phyloP scores from a whole-genome alignment of 148 eudicot species.

The Camellia granthamiana region DNA sequence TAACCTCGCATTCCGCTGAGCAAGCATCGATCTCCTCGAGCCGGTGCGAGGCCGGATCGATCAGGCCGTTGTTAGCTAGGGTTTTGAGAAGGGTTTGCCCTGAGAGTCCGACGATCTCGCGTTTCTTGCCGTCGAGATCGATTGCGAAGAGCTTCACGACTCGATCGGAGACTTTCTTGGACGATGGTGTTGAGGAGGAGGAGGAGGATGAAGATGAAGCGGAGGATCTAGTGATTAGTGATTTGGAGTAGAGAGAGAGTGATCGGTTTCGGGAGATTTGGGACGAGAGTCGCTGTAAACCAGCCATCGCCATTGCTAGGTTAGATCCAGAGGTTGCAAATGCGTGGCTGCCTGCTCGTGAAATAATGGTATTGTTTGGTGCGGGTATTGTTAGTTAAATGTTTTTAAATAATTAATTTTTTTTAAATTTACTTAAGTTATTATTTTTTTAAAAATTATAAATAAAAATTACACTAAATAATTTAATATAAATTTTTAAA shows the following conservation, averaged over 20 bases:
- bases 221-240: constrained; percentile 44
- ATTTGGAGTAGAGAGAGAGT: constrained; percentile 41
- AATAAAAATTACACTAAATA: no score
- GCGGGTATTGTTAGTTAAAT: no score
- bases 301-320: constrained; percentile 63
- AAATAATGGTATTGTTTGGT: no score
- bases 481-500: no score
- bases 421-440: no score
- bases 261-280: constrained; percentile 43
- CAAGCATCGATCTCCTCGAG: constrained; percentile 92
- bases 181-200: constrained; percentile 19
- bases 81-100: constrained; percentile 86
- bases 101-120: constrained; percentile 64
- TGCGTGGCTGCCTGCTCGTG: no score
- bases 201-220: constrained; percentile 27
- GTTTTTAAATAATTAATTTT: no score
- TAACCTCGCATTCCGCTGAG: constrained; percentile 94
- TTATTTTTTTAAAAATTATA: no score
- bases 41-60: constrained; percentile 88
- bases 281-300: constrained; percentile 41
- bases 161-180: constrained; percentile 83
- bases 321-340: no score
- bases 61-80: constrained; percentile 60
- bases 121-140: constrained; percentile 27
- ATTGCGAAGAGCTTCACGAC: constrained; percentile 58